Evolutionary conservation across 2,329 filamentous ascomycete genomes (phyloP).

Genomic region (Colletotrichum ledebouriae): DNA sequence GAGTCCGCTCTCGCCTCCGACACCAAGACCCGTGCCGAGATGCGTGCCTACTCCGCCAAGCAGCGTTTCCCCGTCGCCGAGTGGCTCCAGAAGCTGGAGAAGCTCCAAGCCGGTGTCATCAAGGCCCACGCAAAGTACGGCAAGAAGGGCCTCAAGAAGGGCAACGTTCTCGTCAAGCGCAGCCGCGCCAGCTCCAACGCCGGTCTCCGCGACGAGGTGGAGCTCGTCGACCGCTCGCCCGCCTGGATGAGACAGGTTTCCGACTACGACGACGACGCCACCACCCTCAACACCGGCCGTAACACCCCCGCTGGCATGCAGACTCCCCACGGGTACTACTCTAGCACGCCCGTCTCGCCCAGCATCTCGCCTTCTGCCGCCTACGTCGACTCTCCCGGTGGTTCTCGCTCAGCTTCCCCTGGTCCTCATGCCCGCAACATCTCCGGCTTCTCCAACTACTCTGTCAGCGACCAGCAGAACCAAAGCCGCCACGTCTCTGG

Average conservation of each 20-base stretch:
- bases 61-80: constrained; percentile 77
- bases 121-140: constrained; percentile 56
- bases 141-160: constrained; percentile 39
- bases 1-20: constrained; percentile 70
- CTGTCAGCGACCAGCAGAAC: constrained; percentile 9
- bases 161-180: constrained; percentile 41
- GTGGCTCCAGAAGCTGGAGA: constrained; percentile 75
- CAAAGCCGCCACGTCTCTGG: constrained; percentile 36
- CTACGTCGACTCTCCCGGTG: constrained; percentile 38
- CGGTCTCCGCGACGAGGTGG: constrained; percentile 38
- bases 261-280: constrained; percentile 40
- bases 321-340: constrained; percentile 28
- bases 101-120: constrained; percentile 71
- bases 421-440: constrained; percentile 29
- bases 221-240: constrained; percentile 40
- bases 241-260: constrained; percentile 41
- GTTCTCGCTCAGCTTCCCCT: constrained; percentile 31
- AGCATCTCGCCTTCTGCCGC: constrained; percentile 32
- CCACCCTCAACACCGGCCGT: constrained; percentile 38
- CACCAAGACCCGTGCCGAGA: constrained; percentile 67
- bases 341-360: constrained; percentile 37
- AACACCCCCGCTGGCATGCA: constrained; percentile 39
- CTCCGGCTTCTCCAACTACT: constrained; percentile 33
- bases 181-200: constrained; percentile 27
- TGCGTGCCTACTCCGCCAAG: constrained; percentile 74